Conservation (phyloP, 768 basidiomycete species). For the Trametes coccinea region DNA sequence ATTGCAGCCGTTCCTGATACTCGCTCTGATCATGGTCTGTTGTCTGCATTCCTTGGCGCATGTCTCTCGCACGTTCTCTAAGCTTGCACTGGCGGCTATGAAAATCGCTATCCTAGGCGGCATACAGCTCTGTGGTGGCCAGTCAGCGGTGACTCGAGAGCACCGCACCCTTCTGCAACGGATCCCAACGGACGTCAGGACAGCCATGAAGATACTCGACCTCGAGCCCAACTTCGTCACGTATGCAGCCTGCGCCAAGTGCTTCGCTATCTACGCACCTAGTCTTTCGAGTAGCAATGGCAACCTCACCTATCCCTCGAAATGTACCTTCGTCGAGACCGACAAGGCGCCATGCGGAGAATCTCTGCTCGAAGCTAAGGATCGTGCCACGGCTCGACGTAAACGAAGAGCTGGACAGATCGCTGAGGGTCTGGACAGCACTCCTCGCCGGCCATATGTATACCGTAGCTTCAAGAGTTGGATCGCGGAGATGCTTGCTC, state of each 20-base stretch:
- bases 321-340: conserved; percentile 10
- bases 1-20: not conserved
- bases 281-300: not conserved
- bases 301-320: conserved; percentile 6
- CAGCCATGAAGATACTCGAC: conserved; percentile 1
- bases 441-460: not conserved
- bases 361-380: not conserved
- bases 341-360: not conserved
- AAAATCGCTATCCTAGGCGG: not conserved
- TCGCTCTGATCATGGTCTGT: not conserved
- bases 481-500: conserved; percentile 17
- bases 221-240: not conserved
- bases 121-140: not conserved
- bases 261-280: conserved; percentile 14
- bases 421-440: not conserved
- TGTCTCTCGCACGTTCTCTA: not conserved
- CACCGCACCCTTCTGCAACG: not conserved
- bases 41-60: not conserved
- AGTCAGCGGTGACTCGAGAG: not conserved
- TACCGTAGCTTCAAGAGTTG: conserved; percentile 17
- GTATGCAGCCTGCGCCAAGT: conserved; percentile 14
- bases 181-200: conserved; percentile 6
- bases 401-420: no score
- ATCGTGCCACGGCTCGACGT: not conserved
- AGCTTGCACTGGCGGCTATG: not conserved